Base-by-base conservation (phyloP, 2,329 filamentous ascomycete genomes). In the Colletotrichum lini region DNA sequence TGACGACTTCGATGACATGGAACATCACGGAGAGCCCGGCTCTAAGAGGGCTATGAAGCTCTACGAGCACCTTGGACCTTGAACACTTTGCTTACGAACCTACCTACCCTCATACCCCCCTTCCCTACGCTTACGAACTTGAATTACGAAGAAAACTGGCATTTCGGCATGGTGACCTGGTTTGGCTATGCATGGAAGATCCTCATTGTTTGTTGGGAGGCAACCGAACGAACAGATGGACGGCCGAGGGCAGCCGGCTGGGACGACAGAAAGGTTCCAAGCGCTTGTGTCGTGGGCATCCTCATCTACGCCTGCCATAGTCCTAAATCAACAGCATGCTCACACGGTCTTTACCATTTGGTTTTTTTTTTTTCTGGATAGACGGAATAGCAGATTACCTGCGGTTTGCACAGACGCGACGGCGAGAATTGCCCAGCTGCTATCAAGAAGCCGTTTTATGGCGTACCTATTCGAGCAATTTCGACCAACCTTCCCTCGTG, bases 1-100 rank as follows among this genome's bases (percentile, higher is more conserved):
- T 75, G 77, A 74, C 73, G 70, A 69, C 72, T 72, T 72, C 65
- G 65, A 63, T 74, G 53, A 58, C 26, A 40, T 59, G 67, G 68
- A 68, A 45, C 45, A 71, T 40, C 42, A 63, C 68, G 73, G 71
- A 72, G 67, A 38, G 23, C 52, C 53, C 47, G 35, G 44, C 38
- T 52, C 52, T 58, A 23, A 21, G 50, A 62, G 52, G 40, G n/a
- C 45, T 40, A 18, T 40, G 42, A 45, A 44, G 44, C 52, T 68
- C 64, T 59, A 35, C 65, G 21, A 57, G n/a, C 44, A 57, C 26
- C 65, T 57, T 63, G 52, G 65, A 62, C 52, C 58, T 58, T 61
- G 65, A 40, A 68, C 50, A 38, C 65, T 68, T 63, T 68, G 70
- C 60, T 70, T 35, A 70, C 66, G 59, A 70, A 65, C 40, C 54